Evolutionary conservation across 2,329 filamentous ascomycete species (phyloP).

Genomic region (Zalaria obscura): DNA sequence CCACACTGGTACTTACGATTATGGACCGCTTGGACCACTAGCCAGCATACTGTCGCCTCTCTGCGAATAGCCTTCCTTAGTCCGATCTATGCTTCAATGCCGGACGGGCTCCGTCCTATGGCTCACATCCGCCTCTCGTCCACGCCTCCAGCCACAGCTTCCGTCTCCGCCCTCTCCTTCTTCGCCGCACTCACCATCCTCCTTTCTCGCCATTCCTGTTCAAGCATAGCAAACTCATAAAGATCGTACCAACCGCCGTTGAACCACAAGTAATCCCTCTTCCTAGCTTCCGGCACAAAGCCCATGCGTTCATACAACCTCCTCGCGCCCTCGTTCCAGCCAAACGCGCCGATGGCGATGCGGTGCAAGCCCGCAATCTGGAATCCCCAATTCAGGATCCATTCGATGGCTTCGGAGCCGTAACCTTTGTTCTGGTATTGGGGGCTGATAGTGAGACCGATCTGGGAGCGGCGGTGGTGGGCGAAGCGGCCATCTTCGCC

Average conservation of each 20-base stretch:
- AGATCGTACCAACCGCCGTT: constrained; percentile 23
- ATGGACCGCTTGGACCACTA: no score
- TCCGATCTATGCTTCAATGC: no score
- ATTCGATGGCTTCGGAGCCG: constrained; percentile 32
- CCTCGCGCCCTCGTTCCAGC: constrained; percentile 28
- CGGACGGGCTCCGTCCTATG: no score
- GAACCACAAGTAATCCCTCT: constrained; percentile 28
- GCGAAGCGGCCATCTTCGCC: not conserved
- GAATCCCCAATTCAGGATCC: constrained; percentile 35
- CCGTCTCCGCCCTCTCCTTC: no score
- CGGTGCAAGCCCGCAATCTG: constrained; percentile 29
- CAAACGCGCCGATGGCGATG: constrained; percentile 25
- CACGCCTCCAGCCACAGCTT: no score
- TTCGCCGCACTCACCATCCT: not conserved
- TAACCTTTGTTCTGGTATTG: constrained; percentile 27
- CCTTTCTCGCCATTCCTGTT: constrained; percentile 22
- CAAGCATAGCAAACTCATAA: constrained; percentile 24
- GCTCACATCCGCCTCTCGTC: no score
- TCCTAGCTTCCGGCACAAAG: constrained; percentile 29
- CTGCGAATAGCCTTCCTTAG: no score
- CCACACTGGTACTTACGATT: no score
- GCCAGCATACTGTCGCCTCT: no score
- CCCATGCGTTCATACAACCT: constrained; percentile 32
- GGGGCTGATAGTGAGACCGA: constrained; percentile 24
- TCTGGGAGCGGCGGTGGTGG: constrained; percentile 29